phyloP scores from a whole-genome alignment of 2,329 filamentous ascomycete species.

The Fusarium buxicola region DNA sequence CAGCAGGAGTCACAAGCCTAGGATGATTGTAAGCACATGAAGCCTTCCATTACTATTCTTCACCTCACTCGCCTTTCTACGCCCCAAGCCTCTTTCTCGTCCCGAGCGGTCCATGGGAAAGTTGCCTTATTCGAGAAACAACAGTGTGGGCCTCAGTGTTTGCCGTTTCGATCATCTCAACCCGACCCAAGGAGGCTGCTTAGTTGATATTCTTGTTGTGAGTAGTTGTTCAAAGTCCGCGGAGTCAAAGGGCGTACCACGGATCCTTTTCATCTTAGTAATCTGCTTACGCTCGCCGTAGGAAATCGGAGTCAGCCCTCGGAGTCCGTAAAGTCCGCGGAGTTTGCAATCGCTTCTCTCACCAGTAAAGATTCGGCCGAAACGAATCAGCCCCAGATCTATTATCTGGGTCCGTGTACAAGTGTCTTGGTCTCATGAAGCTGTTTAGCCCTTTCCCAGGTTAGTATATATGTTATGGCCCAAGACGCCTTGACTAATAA shows the following conservation, averaged over 20 bases:
- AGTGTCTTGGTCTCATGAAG: not conserved
- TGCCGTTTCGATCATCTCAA: not conserved
- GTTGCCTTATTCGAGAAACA: no score
- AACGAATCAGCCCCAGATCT: no score
- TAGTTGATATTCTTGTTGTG: no score
- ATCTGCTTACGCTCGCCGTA: no score
- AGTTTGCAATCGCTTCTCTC: no score
- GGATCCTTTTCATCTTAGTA: conserved; percentile 1
- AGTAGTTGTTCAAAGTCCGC: not conserved
- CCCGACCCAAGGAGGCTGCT: not conserved
- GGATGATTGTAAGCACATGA: not conserved
- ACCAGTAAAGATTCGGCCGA: no score
- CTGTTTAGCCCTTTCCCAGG: not conserved
- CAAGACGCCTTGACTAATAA: conserved; percentile 1
- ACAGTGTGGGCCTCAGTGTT: not conserved
- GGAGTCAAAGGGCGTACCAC: not conserved
- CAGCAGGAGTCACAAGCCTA: conserved; percentile 18
- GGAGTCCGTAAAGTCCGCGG: no score
- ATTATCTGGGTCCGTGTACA: no score
- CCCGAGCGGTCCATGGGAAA: not conserved
- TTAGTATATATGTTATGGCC: no score
- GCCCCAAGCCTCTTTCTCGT: not conserved
- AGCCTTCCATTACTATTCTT: no score
- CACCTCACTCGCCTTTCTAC: conserved; percentile 6
- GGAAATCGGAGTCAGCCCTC: no score